Evolutionary conservation across 805 yeast species (phyloP).

Genomic region (Candida coleopterorum): DNA sequence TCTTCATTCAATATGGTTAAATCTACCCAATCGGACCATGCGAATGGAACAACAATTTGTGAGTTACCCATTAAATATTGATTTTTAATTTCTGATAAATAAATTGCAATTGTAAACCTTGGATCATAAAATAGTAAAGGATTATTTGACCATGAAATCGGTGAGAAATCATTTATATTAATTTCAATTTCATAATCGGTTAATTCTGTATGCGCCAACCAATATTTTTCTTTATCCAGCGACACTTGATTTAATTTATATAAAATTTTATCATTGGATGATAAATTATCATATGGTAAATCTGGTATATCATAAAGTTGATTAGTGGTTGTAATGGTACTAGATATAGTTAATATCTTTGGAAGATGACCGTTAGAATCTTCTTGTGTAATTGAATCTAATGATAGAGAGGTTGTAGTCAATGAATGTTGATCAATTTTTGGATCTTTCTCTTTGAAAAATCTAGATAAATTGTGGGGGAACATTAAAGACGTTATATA

Average conservation of each 20-base stretch:
- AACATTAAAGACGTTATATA: conserved; percentile 15
- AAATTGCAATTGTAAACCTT: conserved; percentile 48
- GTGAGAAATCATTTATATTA: conserved; percentile 15
- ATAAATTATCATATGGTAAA: conserved; percentile 13
- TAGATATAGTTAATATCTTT: no score
- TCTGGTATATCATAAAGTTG: conserved; percentile 14
- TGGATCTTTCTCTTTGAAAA: no score
- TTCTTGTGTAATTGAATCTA: no score
- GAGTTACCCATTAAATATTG: conserved; percentile 13
- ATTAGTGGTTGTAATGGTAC: no score
- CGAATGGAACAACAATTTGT: conserved; percentile 28
- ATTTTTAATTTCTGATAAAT: conserved; percentile 36
- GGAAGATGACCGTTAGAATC: no score
- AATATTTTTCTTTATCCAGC: conserved; percentile 18
- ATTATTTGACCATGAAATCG: conserved; percentile 15
- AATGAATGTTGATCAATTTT: no score
- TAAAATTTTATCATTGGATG: conserved; percentile 14
- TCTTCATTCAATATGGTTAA: conserved; percentile 34
- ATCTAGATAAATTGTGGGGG: no score
- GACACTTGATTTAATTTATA: conserved; percentile 18
- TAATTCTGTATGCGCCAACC: conserved; percentile 25
- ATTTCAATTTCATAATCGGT: conserved; percentile 16
- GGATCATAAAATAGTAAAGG: conserved; percentile 44
- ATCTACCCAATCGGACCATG: conserved; percentile 57
- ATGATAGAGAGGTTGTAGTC: no score